These are phyloP conservation scores for Solanum acaule DNA, from an alignment of 257 asterid genomes.

Conservation along the genomic window DNA sequence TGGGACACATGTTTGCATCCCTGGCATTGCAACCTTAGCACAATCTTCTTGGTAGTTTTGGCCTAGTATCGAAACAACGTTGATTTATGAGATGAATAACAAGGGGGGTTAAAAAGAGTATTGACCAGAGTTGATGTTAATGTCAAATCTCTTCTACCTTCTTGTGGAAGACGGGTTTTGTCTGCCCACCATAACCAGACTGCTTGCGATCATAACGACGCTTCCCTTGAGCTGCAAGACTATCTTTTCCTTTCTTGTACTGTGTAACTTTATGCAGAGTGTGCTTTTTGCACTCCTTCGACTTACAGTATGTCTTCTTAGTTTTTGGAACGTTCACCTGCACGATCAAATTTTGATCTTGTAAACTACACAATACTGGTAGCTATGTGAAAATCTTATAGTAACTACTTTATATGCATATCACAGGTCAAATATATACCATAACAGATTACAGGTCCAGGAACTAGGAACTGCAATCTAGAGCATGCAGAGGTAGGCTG, in stretches of 20 bases:
- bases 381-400: background rate
- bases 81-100: background rate
- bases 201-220: constrained; percentile 3
- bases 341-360: background rate
- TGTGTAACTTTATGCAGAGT: background rate
- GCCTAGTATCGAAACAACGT: background rate
- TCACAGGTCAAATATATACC: background rate
- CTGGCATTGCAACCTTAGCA: constrained; percentile 2
- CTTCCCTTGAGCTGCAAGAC: background rate
- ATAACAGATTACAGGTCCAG: background rate
- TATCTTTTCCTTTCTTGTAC: constrained; percentile 1
- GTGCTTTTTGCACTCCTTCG: background rate
- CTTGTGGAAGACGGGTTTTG: background rate
- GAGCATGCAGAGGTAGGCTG: background rate
- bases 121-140: background rate
- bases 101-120: background rate
- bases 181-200: constrained; percentile 2
- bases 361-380: background rate
- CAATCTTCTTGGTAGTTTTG: constrained; percentile 1
- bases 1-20: background rate
- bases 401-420: background rate
- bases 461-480: background rate
- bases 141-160: background rate
- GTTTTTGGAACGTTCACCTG: constrained; percentile 1
- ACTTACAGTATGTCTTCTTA: background rate